phyloP scores from a whole-genome alignment of 2,329 filamentous ascomycete genomes.

The Sporothrix mexicana region DNA sequence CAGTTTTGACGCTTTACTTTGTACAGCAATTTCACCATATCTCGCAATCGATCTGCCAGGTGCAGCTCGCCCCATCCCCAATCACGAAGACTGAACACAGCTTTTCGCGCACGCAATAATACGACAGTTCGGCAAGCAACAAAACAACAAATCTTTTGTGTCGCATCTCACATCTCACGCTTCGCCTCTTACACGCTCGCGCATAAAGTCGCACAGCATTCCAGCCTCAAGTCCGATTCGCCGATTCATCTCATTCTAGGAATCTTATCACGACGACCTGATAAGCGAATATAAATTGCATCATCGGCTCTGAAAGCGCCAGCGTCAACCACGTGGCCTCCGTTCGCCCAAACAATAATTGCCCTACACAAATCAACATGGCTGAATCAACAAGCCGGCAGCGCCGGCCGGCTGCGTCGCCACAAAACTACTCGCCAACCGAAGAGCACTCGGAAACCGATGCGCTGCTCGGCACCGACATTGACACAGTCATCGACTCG shows the following conservation, averaged over 20 bases:
- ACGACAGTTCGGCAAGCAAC: background rate
- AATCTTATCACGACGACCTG: background rate
- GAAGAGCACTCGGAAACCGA: slow-evolving; percentile 29
- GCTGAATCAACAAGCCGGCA: background rate
- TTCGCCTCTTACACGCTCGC: background rate
- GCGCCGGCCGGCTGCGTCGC: slow-evolving; percentile 15
- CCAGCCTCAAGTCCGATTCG: slow-evolving; percentile 8
- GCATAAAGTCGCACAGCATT: background rate
- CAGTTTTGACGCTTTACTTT: background rate
- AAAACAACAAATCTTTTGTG: slow-evolving; percentile 9
- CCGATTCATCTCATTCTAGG: background rate
- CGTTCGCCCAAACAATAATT: background rate
- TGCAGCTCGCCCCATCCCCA: slow-evolving; percentile 19
- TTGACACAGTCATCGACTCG: background rate
- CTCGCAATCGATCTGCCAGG: slow-evolving; percentile 28
- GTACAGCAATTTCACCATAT: slow-evolving; percentile 23
- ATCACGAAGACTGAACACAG: background rate
- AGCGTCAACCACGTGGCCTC: background rate
- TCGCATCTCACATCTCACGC: background rate
- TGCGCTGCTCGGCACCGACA: slow-evolving; percentile 29
- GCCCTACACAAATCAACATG: background rate
- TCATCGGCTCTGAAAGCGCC: background rate
- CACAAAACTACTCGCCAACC: background rate
- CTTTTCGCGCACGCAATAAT: slow-evolving; percentile 26
- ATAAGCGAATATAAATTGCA: background rate